Evolutionary conservation across 164 flowering plant genomes (phyloP).

Genomic region (Nelumbo lutea): DNA sequence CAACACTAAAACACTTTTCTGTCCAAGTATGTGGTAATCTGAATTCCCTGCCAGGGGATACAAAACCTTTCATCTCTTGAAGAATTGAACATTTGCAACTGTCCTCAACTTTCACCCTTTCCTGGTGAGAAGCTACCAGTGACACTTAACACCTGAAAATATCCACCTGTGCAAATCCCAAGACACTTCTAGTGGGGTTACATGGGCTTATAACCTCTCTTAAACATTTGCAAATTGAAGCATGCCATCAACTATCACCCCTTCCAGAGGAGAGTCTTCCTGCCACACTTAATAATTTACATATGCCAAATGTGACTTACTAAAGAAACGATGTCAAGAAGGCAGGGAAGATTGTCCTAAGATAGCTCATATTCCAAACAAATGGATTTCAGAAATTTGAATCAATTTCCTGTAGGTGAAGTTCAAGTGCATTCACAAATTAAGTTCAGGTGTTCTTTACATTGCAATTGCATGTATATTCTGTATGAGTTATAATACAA

Average conservation of each 20-base stretch:
- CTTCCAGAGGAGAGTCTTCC: slow-evolving; percentile 1
- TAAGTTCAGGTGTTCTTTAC: neutral
- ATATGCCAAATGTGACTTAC: neutral
- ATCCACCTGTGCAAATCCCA: neutral
- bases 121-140: neutral
- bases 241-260: neutral
- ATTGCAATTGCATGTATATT: neutral
- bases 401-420: neutral
- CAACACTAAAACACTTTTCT: neutral
- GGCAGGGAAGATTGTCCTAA: slow-evolving; percentile 5
- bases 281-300: neutral
- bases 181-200: neutral
- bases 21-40: neutral
- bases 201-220: neutral
- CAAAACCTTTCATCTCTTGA: slow-evolving; percentile 2
- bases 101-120: neutral
- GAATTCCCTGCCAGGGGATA: slow-evolving; percentile 1
- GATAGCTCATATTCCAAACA: slow-evolving; percentile 5
- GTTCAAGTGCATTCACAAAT: neutral
- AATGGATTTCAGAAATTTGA: neutral
- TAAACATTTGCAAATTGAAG: neutral
- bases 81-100: slow-evolving; percentile 8
- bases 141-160: neutral
- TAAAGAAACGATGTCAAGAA: neutral
- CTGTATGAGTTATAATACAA: too few relatives aligned